Conservation (phyloP, 257 asterid genomes). For the Gentiana dahurica region DNA sequence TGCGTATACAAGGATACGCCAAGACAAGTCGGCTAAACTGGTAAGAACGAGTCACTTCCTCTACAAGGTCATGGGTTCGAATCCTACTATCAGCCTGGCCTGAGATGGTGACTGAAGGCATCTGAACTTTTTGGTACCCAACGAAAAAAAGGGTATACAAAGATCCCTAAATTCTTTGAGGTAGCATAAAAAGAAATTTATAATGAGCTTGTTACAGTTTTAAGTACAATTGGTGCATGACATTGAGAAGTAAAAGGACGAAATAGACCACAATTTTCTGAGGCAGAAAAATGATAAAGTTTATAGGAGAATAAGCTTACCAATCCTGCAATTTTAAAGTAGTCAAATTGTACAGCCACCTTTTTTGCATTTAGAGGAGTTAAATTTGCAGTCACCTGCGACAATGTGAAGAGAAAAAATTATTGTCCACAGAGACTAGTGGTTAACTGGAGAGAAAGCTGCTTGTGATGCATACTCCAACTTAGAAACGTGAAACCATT, state of each 20-base stretch:
- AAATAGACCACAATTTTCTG: background rate
- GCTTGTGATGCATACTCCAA: too few relatives aligned
- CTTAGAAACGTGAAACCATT: too few relatives aligned
- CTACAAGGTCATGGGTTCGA: too few relatives aligned
- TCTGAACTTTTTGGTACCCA: background rate
- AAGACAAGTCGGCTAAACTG: too few relatives aligned
- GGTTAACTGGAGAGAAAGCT: background rate
- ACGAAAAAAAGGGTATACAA: background rate
- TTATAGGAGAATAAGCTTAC: conserved; percentile 24
- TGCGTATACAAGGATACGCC: too few relatives aligned
- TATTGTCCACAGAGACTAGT: background rate
- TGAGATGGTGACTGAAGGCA: too few relatives aligned
- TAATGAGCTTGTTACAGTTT: background rate
- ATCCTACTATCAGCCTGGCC: too few relatives aligned
- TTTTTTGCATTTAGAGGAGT: conserved; percentile 56
- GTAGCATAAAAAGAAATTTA: background rate
- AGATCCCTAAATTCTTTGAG: background rate
- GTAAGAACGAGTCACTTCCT: too few relatives aligned
- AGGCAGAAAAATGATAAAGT: background rate
- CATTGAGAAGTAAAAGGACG: background rate
- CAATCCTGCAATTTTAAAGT: conserved; percentile 70
- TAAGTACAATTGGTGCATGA: too few relatives aligned
- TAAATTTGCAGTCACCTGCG: conserved; percentile 83
- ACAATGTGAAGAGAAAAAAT: background rate
- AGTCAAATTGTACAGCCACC: conserved; percentile 73